Evolutionary conservation across 768 basidiomycete genomes (phyloP), one percentile per base, ranked within the genome.

Genomic region (Rhizopogon roseolus): DNA sequence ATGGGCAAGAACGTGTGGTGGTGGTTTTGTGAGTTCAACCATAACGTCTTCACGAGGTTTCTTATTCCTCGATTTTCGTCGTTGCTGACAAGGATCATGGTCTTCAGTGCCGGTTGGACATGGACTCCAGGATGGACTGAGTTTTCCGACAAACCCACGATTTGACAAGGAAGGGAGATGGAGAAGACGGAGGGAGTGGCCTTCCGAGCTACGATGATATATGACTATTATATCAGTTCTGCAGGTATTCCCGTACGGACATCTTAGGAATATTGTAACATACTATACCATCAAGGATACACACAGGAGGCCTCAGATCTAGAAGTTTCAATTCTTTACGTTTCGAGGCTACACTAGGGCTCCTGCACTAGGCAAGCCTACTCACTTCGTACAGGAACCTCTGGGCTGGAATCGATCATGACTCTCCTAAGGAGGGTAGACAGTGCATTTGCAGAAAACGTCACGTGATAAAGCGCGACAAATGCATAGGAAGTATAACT

Each of bases 11-110:
- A 72, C 54, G 66, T 68, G 52, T 76, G 78, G 66, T 81, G 84
- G 38, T 97, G 93, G 93, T 76, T 94, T 57, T 71, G 93, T 95
- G 68, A 80, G 86, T 83, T 22, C 22, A 6, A 11, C 32, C 5
- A 37, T 41, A 19, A 17, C 28, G 41, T 42, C 43, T 36, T 57
- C 7, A 32, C 6, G 29, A 32, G 10, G 9, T 36, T 36, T 41
- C 48, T 42, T 40, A 19, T 8, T 27, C 46, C 13, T 19, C 5
- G 45, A 44, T 60, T 53, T 34, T 57, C 57, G n/a, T 32, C 9
- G 49, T 14, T 3, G 7, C 19, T 48, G 32, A 48, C 32, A 22
- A 22, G 40, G 28, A 34, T 14, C 41, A 41, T 22, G 42, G 41
- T 54, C 50, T 54, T 22, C 57, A 79, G 74, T 79, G 53, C 77